phyloP scores from a whole-genome alignment of 257 asterid species.

The Pogostemon cablin region DNA sequence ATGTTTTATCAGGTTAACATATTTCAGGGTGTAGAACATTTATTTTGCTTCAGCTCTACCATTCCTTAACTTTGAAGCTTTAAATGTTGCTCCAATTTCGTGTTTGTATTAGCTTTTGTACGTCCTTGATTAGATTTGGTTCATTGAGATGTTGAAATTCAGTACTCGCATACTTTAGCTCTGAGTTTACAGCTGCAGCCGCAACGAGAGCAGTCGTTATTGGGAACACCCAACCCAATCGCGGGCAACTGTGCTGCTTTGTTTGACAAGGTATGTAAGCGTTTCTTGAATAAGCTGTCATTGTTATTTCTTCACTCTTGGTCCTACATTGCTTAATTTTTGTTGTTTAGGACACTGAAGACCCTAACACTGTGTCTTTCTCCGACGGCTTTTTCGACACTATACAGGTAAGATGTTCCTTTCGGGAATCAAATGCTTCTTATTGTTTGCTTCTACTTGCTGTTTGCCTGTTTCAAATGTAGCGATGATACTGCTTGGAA shows the following conservation, averaged over 20 bases:
- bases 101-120: background rate
- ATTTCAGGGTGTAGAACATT: background rate
- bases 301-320: background rate
- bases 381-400: background rate
- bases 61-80: too few relatives aligned
- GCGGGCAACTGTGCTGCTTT: too few relatives aligned
- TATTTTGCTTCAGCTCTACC: background rate
- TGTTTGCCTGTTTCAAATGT: background rate
- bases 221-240: too few relatives aligned
- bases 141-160: background rate
- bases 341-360: background rate
- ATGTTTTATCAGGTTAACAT: conserved; percentile 33
- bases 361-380: background rate
- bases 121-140: background rate
- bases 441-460: conserved; percentile 9
- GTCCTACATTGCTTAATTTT: background rate
- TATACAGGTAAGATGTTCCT: conserved; percentile 6
- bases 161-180: background rate
- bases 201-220: background rate
- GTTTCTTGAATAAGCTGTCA: background rate
- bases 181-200: background rate
- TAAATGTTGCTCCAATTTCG: too few relatives aligned
- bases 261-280: background rate
- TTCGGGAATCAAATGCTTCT: too few relatives aligned
- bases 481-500: too few relatives aligned